A percentile compares a stretch with the other conserved stretches of the same genome.
Conservation (phyloP, 2,329 filamentous ascomycete species). For the Fusarium nisikadoi region DNA sequence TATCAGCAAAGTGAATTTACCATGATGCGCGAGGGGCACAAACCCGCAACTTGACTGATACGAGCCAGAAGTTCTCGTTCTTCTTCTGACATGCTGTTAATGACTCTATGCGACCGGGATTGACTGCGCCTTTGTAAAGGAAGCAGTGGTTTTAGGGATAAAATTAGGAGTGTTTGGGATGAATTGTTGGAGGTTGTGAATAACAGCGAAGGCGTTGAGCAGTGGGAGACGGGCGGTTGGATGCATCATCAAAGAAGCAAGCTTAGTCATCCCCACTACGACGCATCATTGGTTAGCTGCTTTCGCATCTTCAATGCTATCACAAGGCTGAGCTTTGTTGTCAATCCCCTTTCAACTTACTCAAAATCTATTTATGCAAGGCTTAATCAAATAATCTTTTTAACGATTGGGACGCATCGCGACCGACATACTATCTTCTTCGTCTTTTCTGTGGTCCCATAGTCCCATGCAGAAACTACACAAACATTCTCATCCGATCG, state of each 20-base stretch:
- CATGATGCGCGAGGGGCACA: constrained; percentile 33
- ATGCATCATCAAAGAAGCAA: constrained; percentile 32
- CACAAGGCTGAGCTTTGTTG: constrained; percentile 39
- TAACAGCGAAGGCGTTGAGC: constrained; percentile 1
- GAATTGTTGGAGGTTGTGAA: neutral
- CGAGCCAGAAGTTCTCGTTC: constrained; percentile 64
- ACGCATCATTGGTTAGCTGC: constrained; percentile 31
- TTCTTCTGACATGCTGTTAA: constrained; percentile 57
- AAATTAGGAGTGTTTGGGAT: constrained; percentile 3
- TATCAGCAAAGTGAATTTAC: constrained; percentile 37
- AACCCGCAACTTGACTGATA: constrained; percentile 64
- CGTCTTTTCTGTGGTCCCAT: neutral
- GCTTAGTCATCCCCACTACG: constrained; percentile 38
- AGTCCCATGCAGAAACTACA: neutral
- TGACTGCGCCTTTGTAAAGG: neutral
- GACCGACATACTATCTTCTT: neutral
- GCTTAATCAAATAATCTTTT: neutral
- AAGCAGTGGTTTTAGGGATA: neutral
- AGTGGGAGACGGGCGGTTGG: constrained; percentile 11
- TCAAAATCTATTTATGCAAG: neutral
- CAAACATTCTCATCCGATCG: neutral
- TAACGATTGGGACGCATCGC: neutral
- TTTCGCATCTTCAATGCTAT: constrained; percentile 8
- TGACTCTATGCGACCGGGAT: neutral
- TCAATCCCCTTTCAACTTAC: constrained; percentile 2